Percentiles rank a stretch among this genome's conserved stretches.
Evolutionary conservation across 306 rosid species (phyloP).

Genomic region (Vigna reflexopilosa): DNA sequence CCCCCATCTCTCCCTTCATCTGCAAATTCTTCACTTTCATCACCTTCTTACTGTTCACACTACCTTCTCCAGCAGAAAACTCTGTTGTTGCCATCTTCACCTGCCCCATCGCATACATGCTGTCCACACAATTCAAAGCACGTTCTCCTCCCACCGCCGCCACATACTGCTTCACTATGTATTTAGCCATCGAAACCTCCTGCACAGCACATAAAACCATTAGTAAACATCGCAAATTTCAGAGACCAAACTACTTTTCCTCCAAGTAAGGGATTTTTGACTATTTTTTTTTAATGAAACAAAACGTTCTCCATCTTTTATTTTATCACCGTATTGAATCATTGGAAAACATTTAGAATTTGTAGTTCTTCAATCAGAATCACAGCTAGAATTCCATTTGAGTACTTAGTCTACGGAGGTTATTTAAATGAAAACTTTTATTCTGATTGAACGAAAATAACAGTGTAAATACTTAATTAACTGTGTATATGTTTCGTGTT

Average conservation of each 20-base stretch:
- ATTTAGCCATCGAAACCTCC: conserved; percentile 91
- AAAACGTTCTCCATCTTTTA: no score
- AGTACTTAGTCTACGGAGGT: neutral
- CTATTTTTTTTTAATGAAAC: no score
- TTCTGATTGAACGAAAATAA: neutral
- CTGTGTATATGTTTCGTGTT: neutral
- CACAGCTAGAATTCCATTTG: neutral
- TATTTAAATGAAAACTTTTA: neutral
- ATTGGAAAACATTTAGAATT: no score
- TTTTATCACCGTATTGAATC: no score
- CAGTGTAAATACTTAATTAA: no score
- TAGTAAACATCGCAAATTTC: neutral
- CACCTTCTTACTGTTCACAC: conserved; percentile 49
- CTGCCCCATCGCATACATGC: conserved; percentile 97
- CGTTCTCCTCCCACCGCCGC: conserved; percentile 94
- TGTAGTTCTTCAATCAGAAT: neutral
- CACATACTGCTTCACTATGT: conserved; percentile 83
- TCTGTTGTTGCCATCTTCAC: conserved; percentile 85
- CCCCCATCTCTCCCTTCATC: conserved; percentile 81
- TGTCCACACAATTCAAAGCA: conserved; percentile 67
- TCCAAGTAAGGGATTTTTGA: no score
- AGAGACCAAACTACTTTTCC: no score
- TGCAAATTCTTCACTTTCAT: conserved; percentile 58
- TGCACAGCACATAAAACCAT: conserved; percentile 9
- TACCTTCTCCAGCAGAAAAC: conserved; percentile 65